Evolutionary conservation across 352 stramenopile genomes (phyloP), one percentile per base, ranked within the genome.

Genomic region (Phytophthora tubulina): DNA sequence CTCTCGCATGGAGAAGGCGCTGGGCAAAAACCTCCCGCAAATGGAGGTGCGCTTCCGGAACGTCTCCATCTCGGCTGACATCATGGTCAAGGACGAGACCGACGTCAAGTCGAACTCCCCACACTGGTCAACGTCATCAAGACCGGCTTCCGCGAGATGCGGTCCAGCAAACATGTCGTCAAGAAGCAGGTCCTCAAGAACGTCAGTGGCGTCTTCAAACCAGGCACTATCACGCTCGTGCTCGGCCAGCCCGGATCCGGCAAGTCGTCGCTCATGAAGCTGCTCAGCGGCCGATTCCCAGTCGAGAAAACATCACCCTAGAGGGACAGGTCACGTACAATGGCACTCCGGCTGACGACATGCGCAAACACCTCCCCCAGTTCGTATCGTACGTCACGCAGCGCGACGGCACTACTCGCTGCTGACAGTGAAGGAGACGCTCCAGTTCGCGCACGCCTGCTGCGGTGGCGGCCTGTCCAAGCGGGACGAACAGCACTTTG

Each of bases 361-460:
- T 69, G 42, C 32, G 6, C 15, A 39, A 42, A 2, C 48, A 41
- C 0, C 52, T 84, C 5, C 73, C 70, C 4, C 70, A 84, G 66
- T 77, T 80, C 39, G 67, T 73, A 36, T 76, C 76, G 13, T 81
- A 81, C 51, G 68, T 84, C 14, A 73, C 32, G 0, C 77, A 84
- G 55, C 67, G 64, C 27, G 73, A 85, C 67, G 62, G 45, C 75
- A 82, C 62, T 85, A 74, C 50, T 69, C 80, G 4, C 49, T 65
- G 14, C 41, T 89, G 1, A 89, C 76, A 0, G 79, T 89, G n/a
- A 83, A 87, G 59, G 81, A 89, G 66, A 86, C 81, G 51, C 72
- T 89, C 14, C 63, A 80, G 42, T 85, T 85, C 35, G 78, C 78
- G 0, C 58, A 83, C 66, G 39, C 39, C 39, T 45, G 39, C 39